Conservation (phyloP, 73 alveolate genomes). For the Diophrys appendiculata region DNA sequence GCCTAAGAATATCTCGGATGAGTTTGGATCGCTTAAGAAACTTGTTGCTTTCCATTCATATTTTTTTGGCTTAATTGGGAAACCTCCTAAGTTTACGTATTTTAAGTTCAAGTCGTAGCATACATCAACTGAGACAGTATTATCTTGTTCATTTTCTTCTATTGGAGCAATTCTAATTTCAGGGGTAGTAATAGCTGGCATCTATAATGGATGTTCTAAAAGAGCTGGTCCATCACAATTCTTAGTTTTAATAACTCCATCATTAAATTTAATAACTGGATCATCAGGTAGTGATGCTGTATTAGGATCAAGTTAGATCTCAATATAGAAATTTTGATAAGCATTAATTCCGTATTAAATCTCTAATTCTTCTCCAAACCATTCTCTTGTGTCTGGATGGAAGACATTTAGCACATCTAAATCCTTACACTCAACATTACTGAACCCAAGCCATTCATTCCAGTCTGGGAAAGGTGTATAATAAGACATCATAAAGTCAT, state of each 20-base stretch:
- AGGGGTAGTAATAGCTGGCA: not conserved
- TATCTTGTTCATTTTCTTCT: not conserved
- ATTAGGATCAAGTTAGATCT: not conserved
- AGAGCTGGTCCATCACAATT: not conserved
- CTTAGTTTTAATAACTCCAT: not conserved
- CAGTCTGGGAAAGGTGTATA: not conserved
- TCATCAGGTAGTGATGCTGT: not conserved
- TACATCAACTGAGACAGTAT: not conserved
- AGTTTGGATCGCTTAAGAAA: too few relatives aligned
- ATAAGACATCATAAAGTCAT: not conserved
- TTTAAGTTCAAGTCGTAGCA: not conserved
- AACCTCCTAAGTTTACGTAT: not conserved
- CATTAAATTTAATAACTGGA: not conserved
- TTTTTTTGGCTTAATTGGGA: not conserved
- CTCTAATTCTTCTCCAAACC: not conserved
- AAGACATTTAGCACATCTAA: not conserved
- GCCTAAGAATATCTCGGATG: too few relatives aligned
- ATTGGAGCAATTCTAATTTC: not conserved
- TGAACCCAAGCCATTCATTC: not conserved
- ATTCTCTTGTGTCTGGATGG: not conserved
- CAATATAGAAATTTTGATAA: not conserved
- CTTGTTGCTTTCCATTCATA: not conserved
- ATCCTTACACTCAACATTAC: not conserved
- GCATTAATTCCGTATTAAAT: not conserved
- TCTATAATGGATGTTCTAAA: not conserved